Conservation (phyloP, 2,329 filamentous ascomycete genomes). For the Xylariaceae sp. region DNA sequence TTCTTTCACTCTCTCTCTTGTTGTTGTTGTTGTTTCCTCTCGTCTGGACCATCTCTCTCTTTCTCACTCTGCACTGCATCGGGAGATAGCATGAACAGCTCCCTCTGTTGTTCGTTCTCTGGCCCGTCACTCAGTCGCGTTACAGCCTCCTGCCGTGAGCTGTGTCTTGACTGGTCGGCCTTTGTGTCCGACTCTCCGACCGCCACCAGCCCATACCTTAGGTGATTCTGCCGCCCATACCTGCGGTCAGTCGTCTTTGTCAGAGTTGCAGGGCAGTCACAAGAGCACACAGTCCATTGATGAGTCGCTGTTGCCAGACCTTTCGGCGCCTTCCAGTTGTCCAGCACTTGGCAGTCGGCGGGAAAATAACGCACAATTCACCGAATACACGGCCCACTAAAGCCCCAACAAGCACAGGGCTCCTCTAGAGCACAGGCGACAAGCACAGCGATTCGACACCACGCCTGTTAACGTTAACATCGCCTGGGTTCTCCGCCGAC, state of each 20-base stretch:
- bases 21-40: not conserved
- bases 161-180: not conserved
- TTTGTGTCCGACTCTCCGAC: not conserved
- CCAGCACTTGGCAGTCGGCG: no score
- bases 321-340: no score
- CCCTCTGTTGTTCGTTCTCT: not conserved
- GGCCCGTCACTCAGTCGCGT: not conserved
- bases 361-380: no score
- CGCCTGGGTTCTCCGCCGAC: not conserved
- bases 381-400: no score
- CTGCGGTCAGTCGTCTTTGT: no score
- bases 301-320: no score
- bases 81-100: not conserved
- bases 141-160: not conserved
- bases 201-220: not conserved
- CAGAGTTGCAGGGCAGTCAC: no score
- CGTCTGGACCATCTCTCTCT: not conserved
- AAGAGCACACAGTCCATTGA: no score
- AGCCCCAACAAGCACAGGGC: no score
- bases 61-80: not conserved
- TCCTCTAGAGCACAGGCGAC: no score
- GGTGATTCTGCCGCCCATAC: no score
- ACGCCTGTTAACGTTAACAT: not conserved
- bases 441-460: not conserved
- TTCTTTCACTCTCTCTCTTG: not conserved